These are phyloP conservation scores for Clathrus columnatus DNA, from an alignment of 768 basidiomycete species.

Conservation along the genomic window DNA sequence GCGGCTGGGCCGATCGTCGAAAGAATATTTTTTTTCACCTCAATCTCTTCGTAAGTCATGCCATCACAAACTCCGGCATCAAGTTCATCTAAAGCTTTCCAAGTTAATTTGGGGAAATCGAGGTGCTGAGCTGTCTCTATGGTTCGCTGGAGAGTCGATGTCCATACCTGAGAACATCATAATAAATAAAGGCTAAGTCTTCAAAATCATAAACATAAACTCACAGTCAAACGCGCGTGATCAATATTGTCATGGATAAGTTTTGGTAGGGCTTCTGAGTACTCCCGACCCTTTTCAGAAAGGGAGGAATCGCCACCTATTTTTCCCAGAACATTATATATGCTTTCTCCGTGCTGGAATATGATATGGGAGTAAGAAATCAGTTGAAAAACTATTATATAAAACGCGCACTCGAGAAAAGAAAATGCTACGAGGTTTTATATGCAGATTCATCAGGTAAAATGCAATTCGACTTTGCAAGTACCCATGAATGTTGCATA, in stretches of 20 bases:
- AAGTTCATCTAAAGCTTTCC: slow-evolving; percentile 97
- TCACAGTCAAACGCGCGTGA: slow-evolving; percentile 74
- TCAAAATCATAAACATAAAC: slow-evolving; percentile 17
- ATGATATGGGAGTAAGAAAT: slow-evolving; percentile 1
- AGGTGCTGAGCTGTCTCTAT: slow-evolving; percentile 81
- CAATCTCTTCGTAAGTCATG: slow-evolving; percentile 99
- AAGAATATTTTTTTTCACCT: slow-evolving; percentile 48
- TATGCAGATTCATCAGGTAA: slow-evolving; percentile 96
- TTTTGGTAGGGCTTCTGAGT: slow-evolving; percentile 77
- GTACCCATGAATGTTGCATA: slow-evolving; percentile 87
- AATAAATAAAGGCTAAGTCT: neutral
- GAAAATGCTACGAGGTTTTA: slow-evolving; percentile 95
- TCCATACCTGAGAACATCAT: slow-evolving; percentile 72
- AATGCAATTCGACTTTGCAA: slow-evolving; percentile 95
- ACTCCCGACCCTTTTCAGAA: slow-evolving; percentile 75
- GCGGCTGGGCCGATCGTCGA: neutral
- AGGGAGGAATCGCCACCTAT: slow-evolving; percentile 95
- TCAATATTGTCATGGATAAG: slow-evolving; percentile 89
- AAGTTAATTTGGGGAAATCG: slow-evolving; percentile 86
- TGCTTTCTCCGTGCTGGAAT: slow-evolving; percentile 89
- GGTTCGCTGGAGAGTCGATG: slow-evolving; percentile 90
- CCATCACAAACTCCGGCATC: slow-evolving; percentile 99
- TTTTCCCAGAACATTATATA: slow-evolving; percentile 92
- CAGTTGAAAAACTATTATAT: neutral
- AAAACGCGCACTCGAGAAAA: slow-evolving; percentile 72